A percentile compares a stretch with the other conserved stretches of the same genome.
Evolutionary conservation across 192 early-diverging fungal species (phyloP).

Genomic region (Martensiomyces pterosporus): DNA sequence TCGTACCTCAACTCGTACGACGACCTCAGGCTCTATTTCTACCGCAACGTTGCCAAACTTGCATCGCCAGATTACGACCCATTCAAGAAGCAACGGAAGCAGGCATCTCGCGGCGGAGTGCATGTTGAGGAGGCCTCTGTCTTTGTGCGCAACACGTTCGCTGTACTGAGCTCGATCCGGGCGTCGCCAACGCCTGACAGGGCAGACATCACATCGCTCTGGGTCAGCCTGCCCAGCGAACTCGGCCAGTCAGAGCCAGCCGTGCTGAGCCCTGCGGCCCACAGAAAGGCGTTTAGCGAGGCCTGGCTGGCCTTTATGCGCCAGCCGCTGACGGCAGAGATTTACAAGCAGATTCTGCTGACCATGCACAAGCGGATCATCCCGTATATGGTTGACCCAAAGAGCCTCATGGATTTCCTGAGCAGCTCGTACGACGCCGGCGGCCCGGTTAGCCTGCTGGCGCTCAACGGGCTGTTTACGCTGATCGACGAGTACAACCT

Average conservation of each 20-base stretch:
- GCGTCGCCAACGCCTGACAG: slow-evolving; percentile 53
- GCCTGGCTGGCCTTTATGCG: slow-evolving; percentile 76
- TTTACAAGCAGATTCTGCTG: slow-evolving; percentile 78
- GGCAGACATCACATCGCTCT: slow-evolving; percentile 58
- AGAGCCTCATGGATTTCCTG: slow-evolving; percentile 88
- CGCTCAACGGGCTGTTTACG: slow-evolving; percentile 93
- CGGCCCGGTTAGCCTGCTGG: slow-evolving; percentile 84
- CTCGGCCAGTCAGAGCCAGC: slow-evolving; percentile 3
- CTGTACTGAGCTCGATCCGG: slow-evolving; percentile 56
- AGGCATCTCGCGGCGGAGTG: background rate
- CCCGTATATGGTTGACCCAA: slow-evolving; percentile 77
- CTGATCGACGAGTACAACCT: slow-evolving; percentile 93
- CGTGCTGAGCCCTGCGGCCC: slow-evolving; percentile 53
- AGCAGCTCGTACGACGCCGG: slow-evolving; percentile 85
- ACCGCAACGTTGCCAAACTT: slow-evolving; percentile 53
- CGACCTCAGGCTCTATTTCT: slow-evolving; percentile 84
- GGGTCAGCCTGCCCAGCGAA: slow-evolving; percentile 32
- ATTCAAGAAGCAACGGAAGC: slow-evolving; percentile 26
- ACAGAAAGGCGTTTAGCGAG: slow-evolving; percentile 69
- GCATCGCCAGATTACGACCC: slow-evolving; percentile 37
- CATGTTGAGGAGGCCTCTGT: slow-evolving; percentile 28
- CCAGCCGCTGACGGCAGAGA: slow-evolving; percentile 62
- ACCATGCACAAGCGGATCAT: slow-evolving; percentile 86
- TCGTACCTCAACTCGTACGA: slow-evolving; percentile 75
- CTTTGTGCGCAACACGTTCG: slow-evolving; percentile 58